Conservation (phyloP, 2,329 filamentous ascomycete species). For the Apiospora pterosperma region DNA sequence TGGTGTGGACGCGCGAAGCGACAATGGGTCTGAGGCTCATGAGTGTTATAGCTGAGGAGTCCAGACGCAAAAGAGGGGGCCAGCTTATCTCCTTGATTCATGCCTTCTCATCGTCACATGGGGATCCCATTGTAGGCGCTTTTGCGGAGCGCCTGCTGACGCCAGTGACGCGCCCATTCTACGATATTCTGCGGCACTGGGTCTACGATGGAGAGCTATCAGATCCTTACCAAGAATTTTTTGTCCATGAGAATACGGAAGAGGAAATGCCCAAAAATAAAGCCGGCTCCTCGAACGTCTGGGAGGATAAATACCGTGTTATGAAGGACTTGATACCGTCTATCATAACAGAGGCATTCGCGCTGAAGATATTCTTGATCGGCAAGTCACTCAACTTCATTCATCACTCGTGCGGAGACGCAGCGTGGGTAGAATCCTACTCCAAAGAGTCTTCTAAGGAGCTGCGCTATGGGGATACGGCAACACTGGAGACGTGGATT, state of each 20-base stretch:
- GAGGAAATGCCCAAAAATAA: conserved; percentile 42
- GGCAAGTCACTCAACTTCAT: conserved; percentile 99
- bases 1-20: conserved; percentile 95
- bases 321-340: conserved; percentile 83
- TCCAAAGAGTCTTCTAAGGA: conserved; percentile 91
- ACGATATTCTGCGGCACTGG: conserved; percentile 93
- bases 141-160: conserved; percentile 87
- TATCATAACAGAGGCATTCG: conserved; percentile 90
- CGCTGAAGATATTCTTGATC: conserved; percentile 94
- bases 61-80: conserved; percentile 77
- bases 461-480: conserved; percentile 87
- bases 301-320: conserved; percentile 96
- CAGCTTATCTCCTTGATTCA: conserved; percentile 93
- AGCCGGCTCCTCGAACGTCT: conserved; percentile 78
- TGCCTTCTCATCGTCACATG: conserved; percentile 87
- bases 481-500: conserved; percentile 86
- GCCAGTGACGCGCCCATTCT: conserved; percentile 90
- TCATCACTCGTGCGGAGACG: conserved; percentile 89
- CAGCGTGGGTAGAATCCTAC: conserved; percentile 92
- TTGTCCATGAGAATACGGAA: conserved; percentile 78
- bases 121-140: conserved; percentile 87
- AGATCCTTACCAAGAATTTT: conserved; percentile 95
- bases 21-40: conserved; percentile 93
- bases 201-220: conserved; percentile 97
- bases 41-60: conserved; percentile 91